Conservation (phyloP, 331 rosid species). For the Quercus phellos region DNA sequence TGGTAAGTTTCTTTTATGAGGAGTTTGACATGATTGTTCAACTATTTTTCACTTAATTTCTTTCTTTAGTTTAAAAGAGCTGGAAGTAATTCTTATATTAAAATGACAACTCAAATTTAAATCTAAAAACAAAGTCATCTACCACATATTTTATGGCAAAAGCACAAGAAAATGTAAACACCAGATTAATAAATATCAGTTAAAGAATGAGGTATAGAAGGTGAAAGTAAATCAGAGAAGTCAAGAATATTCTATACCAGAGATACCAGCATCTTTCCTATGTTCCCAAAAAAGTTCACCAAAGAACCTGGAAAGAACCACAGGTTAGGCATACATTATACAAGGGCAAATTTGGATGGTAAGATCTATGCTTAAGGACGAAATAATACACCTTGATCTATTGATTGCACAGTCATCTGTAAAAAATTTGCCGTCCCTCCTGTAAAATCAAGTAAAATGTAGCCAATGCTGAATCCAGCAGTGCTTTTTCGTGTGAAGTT, state of each 20-base stretch:
- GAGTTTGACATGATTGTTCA: background rate
- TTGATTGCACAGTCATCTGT: conserved; percentile 60
- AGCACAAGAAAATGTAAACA: background rate
- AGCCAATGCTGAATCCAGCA: conserved; percentile 67
- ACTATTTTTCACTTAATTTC: background rate
- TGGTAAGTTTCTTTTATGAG: background rate
- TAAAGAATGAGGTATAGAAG: background rate
- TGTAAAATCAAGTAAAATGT: conserved; percentile 45
- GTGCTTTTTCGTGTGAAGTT: conserved; percentile 64
- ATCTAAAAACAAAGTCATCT: background rate
- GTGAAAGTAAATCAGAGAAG: background rate
- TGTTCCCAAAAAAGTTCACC: conserved; percentile 72
- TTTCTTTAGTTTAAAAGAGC: background rate
- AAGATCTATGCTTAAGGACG: conserved; percentile 4
- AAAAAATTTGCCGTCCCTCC: conserved; percentile 45
- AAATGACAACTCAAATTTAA: background rate
- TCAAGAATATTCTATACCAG: conserved; percentile 38
- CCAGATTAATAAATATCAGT: too few species aligned
- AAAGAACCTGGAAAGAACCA: conserved; percentile 48
- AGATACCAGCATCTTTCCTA: conserved; percentile 61
- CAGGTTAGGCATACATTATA: background rate
- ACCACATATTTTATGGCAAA: background rate
- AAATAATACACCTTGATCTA: conserved; percentile 52
- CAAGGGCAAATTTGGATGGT: background rate
- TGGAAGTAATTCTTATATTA: background rate